These are phyloP conservation scores for Lactarius sp. DNA, from an alignment of 768 basidiomycete species.

Conservation along the genomic window DNA sequence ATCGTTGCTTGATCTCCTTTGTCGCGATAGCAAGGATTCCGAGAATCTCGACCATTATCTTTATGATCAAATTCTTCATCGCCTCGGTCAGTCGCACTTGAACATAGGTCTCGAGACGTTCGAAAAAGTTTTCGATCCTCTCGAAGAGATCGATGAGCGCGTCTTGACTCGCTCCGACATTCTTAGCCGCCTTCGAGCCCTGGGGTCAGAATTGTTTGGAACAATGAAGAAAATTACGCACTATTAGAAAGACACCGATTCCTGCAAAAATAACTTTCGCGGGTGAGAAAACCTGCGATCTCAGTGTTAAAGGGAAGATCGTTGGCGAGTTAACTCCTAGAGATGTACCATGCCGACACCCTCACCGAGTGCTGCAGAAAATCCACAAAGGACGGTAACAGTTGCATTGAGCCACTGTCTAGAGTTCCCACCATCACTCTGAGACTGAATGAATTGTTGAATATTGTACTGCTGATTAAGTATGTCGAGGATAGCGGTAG, in stretches of 20 bases:
- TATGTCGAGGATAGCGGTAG: background rate
- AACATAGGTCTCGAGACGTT: background rate
- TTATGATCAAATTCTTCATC: background rate
- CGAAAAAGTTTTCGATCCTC: conserved; percentile 1
- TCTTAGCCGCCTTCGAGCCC: background rate
- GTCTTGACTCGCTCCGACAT: background rate
- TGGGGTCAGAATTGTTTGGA: background rate
- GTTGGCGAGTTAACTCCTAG: background rate
- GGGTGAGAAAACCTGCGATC: background rate
- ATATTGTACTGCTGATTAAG: conserved; percentile 1
- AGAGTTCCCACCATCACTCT: background rate
- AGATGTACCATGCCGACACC: background rate
- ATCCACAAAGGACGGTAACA: background rate
- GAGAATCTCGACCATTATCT: conserved; percentile 4
- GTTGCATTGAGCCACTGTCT: conserved; percentile 6
- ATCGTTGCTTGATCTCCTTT: background rate
- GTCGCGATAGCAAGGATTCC: conserved; percentile 9
- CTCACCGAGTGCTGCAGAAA: background rate
- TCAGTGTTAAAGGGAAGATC: background rate
- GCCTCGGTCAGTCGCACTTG: background rate
- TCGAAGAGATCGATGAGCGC: conserved; percentile 1
- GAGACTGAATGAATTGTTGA: background rate
- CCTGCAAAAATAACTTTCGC: conserved; percentile 8
- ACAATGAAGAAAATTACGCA: background rate
- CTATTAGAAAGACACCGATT: background rate